Evolutionary conservation across 139 green algal genomes (phyloP), one percentile per base, ranked within the genome.

Genomic region (Chlamydomonas eustigma): DNA sequence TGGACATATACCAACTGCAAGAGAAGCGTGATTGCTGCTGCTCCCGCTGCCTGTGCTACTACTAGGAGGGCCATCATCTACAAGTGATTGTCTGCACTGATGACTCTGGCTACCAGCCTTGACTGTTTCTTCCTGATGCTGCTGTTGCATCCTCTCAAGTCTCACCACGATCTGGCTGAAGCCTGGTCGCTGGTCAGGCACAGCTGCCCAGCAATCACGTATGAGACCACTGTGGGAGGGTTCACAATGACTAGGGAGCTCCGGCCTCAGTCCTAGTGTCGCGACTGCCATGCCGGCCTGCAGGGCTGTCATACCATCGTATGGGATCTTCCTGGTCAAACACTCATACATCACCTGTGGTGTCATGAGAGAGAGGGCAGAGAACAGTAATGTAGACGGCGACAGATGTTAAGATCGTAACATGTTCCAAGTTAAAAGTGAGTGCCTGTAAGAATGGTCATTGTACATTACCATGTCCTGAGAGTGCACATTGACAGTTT

Each of bases 271-370:
- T 2, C 89, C 80, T 3, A 82, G 63, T 50, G 80, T 83, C 28
- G 87, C 85, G 2, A 89, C 87, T 25, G 78, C 81, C 63, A 88
- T 34, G 12, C 83, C 87, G 44, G 89, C 89, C 78, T 75, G 68
- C 75, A 77, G 68, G 1, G 32, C 32, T 1, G 12, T 39, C 51
- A 77, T 70, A 5, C 79, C 83, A 44, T 82, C 76, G 66, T 88
- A 93, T 0, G 88, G 88, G 66, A 93, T 64, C 76, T 78, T 28
- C 2, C 84, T 52, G 0, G 86, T 78, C 12, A 81, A 63, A 75
- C 85, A 91, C 74, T 93, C 89, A 85, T 85, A 94, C 79, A 91
- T 76, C 35, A 93, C 88, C 5, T 68, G 52, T 30, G 58, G 18
- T 63, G 18, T 22, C 50, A 22, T 63, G 22, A 22, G 50, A 63